Base-by-base conservation (phyloP, 164 flowering plant genomes). In the Stephania japonica region DNA sequence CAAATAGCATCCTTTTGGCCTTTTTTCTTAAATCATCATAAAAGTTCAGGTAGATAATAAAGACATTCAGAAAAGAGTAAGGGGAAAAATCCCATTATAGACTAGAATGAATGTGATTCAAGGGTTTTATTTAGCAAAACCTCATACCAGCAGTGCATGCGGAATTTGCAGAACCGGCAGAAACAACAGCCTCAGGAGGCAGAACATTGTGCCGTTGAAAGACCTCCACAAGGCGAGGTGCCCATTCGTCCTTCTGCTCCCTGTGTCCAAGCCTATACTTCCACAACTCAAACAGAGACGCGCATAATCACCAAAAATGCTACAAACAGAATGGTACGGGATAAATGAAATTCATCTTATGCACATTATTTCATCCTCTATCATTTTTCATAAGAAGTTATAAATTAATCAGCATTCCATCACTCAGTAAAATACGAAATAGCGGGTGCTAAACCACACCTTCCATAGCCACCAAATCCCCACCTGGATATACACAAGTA, bases 401-500 rank as follows among this genome's bases (percentile, higher is more conserved):
- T 2, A 32, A 32, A 32, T 49, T 49, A 10, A 41, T 25, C 18
- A 68, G 47, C 65, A 75, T 19, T 63, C 38, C 16, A 70, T 27
- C 16, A n/a, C 3, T 61, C 18, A 9, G 73, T 67, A 67, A 70
- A 63, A 75, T 19, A 75, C 4, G 26, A 71, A 71, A 71, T 42
- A 27, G 65, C 47, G 50, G 27, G 50, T 42, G 64, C n/a, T 23
- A 63, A 71, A 53, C 68, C 90, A 23, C 68, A 96, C 99, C 99
- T 93, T 83, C 99, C 99, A 87, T 93, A 91, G 70, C 99, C 99
- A 67, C 99, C 99, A 81, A 80, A 95, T 70, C 99, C 99, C 98
- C 99, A 96, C 90, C 99, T 96, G 83, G 68, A 59, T 32, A 32
- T 32, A 32, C 63, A 72, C 19, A 32, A 38, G 25, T 70, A 50